Evolutionary conservation across 805 yeast species (phyloP), one percentile per base, ranked within the genome.

Genomic region (Candida caryicola): DNA sequence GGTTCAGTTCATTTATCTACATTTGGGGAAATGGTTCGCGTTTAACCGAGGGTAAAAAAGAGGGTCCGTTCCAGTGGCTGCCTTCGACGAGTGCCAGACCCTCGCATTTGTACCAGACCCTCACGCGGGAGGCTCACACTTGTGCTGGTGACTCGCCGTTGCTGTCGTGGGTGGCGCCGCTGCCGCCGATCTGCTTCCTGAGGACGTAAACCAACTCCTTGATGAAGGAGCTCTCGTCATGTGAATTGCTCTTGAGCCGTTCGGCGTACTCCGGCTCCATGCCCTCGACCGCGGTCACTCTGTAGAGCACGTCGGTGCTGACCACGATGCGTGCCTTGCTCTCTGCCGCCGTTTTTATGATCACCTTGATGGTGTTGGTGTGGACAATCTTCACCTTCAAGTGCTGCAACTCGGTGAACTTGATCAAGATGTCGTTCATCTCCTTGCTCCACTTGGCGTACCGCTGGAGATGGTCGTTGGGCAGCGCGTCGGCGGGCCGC

Each of bases 381-480:
- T 21, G 25, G 7, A 16, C 17, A 10, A 18, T 10, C 14, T 29
- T 27, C 27, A 46, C 30, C 16, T 31, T 31, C 15, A 46, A 16
- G 4, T 23, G 19, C 15, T 26, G 28, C 9, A 46, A 19, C 12
- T 32, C 34, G 7, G 44, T 33, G 29, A 46, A 48, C 31, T 39
- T 36, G 15, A 49, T 26, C 33, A 56, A 31, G 12, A 53, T 44
- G 5, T 48, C 52, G 31, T 45, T 52, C 51, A 54, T 51, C 21
- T 52, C 53, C 29, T 50, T 44, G 33, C 54, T 50, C 60, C 59
- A 54, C 37, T 52, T 48, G 15, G 54, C 59, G 32, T 36, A 46
- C 15, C 41, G 23, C 17, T 53, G 57, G 2, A 42, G 15, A 14
- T 39, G 31, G 30, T 44, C 44, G n/a, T 36, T 15, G 10, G 35